Evolutionary conservation across 441 rosid genomes (phyloP), one percentile per base, ranked within the genome.

Genomic region (Syzygium syzygioides): DNA sequence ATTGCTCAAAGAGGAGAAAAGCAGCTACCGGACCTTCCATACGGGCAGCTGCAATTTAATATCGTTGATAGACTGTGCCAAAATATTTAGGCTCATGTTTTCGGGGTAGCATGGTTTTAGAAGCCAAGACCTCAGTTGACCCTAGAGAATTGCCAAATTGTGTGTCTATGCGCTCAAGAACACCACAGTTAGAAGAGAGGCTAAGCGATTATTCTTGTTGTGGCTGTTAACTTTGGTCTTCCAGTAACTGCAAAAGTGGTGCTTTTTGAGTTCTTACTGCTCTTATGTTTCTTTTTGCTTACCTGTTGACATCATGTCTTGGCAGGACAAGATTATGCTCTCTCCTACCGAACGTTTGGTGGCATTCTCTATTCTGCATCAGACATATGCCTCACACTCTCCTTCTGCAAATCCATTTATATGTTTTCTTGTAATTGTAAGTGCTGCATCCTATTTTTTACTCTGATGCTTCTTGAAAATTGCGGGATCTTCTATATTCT

Each of bases 361-460:
- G 88, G 96, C 95, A 52, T 95, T 95, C 90, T 92, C 95, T 89
- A 93, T 96, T 91, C 92, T 98, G 60, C 93, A 92, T 90, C 94
- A 92, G 85, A 85, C 94, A 84, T 96, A 95, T 91, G 94, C 96
- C 53, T 92, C 94, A 86, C 93, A 92, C 56, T 92, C 92, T 52
- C 89, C 95, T 52, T 92, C 98, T 68, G 88, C 89, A 37, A 95
- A 95, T 90, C 97, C 99, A 50, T 98, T 96, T 85, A 79, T 95
- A 83, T 90, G 92, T 71, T 93, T 92, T 62, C 91, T 97, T 84
- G 86, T 98, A 62, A 90, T 89, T 86, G 99, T 98, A 93, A 96
- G 98, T 86, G 64, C 4, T 52, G n/a, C 45, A 15, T 85, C 23
- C 54, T 26, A 87, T 84, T 88, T 88, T 71, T 56, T 7, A 32